These are phyloP conservation scores for Chytriomyces confervae DNA, from an alignment of 192 early-diverging fungal species.

Conservation along the genomic window DNA sequence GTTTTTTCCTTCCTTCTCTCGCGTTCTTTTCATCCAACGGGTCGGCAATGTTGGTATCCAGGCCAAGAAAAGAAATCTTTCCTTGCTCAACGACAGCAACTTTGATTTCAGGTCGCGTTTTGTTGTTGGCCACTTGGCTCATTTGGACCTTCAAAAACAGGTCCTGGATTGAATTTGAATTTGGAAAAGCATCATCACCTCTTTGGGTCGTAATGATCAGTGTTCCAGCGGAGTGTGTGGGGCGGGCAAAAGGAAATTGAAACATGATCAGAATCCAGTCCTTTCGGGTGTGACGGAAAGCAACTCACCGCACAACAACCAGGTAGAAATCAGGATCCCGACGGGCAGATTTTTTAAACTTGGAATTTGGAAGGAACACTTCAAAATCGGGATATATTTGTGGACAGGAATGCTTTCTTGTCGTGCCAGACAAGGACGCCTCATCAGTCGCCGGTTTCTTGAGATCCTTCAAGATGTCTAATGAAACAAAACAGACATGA, in stretches of 20 bases:
- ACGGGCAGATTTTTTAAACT: constrained; percentile 10
- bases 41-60: neutral
- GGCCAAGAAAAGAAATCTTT: neutral
- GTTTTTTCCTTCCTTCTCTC: neutral
- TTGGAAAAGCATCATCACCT: neutral
- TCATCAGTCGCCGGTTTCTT: neutral
- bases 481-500: neutral
- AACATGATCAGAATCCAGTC: neutral
- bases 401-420: neutral
- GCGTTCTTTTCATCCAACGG: neutral
- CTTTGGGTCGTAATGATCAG: neutral
- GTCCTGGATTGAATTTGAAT: neutral
- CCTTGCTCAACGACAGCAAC: constrained; percentile 11
- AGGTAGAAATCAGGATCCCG: constrained; percentile 1
- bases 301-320: neutral
- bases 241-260: neutral
- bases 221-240: neutral
- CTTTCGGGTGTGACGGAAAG: no score
- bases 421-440: neutral
- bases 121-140: neutral
- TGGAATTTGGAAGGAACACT: constrained; percentile 6
- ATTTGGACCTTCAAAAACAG: neutral
- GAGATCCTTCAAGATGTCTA: neutral
- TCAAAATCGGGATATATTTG: constrained; percentile 15
- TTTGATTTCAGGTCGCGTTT: neutral